Evolutionary conservation across 768 basidiomycete species (phyloP).

Genomic region (Termitomyces heimii): DNA sequence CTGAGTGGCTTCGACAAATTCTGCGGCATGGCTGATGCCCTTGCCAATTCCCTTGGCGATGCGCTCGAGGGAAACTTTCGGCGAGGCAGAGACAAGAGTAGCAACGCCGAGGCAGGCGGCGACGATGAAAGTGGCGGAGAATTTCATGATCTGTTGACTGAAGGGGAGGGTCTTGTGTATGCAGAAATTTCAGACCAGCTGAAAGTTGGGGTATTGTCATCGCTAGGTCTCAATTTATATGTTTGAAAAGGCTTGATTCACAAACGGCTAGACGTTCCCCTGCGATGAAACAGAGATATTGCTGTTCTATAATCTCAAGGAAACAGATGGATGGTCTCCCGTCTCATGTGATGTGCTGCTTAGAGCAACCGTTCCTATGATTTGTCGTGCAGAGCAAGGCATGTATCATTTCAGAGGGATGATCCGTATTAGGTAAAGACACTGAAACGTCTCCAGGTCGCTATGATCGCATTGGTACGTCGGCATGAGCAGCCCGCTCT

Average conservation of each 20-base stretch:
- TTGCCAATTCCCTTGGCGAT: not conserved
- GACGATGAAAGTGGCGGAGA: not conserved
- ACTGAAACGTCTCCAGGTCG: too few relatives aligned
- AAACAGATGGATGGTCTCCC: not conserved
- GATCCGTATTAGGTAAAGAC: too few relatives aligned
- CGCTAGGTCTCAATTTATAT: not conserved
- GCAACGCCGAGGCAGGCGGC: not conserved
- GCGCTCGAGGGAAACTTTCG: not conserved
- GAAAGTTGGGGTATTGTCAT: not conserved
- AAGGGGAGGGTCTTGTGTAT: not conserved
- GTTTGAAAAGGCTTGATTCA: not conserved
- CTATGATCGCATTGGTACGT: too few relatives aligned
- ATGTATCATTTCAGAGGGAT: too few relatives aligned
- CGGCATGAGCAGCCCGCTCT: too few relatives aligned
- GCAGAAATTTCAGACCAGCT: not conserved
- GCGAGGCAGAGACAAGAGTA: not conserved
- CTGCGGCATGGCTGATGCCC: not conserved
- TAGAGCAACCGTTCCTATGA: too few relatives aligned
- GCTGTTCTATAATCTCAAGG: not conserved
- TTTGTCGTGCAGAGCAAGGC: too few relatives aligned
- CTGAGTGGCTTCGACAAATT: not conserved
- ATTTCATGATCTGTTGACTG: not conserved
- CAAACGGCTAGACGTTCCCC: not conserved
- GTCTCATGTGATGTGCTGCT: too few relatives aligned
- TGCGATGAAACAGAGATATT: not conserved